phyloP scores from a whole-genome alignment of 352 stramenopile genomes.

The Globisporangium megalacanthum region DNA sequence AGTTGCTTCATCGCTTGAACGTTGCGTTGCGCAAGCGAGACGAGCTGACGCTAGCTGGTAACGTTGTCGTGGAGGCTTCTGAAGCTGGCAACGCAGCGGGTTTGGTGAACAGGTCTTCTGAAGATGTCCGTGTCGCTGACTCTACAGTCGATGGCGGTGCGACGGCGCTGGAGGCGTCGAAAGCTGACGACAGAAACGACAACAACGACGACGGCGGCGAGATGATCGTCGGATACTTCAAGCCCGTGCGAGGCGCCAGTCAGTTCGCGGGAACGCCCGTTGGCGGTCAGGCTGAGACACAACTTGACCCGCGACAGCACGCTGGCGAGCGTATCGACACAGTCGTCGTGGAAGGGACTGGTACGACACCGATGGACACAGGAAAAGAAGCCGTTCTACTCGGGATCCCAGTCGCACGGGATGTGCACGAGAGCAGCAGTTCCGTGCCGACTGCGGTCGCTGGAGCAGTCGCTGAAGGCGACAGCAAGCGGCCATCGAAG shows the following conservation, averaged over 20 bases:
- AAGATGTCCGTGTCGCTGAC: not conserved
- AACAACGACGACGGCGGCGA: constrained; percentile 13
- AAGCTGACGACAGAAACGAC: not conserved
- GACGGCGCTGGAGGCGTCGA: not conserved
- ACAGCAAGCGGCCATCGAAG: constrained; percentile 11
- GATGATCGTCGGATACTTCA: constrained; percentile 40
- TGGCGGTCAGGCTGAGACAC: not conserved
- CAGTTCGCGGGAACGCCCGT: not conserved
- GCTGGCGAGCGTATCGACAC: not conserved
- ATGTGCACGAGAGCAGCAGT: constrained; percentile 3
- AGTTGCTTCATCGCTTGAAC: constrained; percentile 33
- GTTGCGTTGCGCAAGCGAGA: constrained; percentile 23
- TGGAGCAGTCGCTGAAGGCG: not conserved
- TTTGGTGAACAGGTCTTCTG: not conserved
- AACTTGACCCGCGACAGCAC: not conserved
- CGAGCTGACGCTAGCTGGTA: constrained; percentile 4
- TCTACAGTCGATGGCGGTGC: not conserved
- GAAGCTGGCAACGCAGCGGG: not conserved
- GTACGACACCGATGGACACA: not conserved
- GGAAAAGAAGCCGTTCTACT: not conserved
- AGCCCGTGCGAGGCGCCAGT: constrained; percentile 4
- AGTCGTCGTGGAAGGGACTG: not conserved
- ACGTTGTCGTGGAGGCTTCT: not conserved
- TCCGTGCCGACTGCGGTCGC: not conserved
- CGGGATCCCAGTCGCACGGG: constrained; percentile 6